These are phyloP conservation scores for Penicillium flavigenum DNA, from an alignment of 495 filamentous ascomycete species.

Conservation along the genomic window DNA sequence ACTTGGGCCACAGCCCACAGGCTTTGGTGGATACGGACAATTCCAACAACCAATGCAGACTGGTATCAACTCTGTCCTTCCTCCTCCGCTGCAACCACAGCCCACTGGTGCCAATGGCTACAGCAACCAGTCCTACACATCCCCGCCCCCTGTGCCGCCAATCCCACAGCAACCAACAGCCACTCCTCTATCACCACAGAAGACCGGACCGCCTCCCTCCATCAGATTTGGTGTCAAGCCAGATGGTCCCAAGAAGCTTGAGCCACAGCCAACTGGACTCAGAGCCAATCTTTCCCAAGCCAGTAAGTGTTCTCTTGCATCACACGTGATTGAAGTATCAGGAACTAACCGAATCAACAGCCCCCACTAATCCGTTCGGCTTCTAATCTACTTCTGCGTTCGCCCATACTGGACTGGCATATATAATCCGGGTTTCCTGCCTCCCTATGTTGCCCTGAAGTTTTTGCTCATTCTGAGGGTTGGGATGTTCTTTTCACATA, in stretches of 20 bases:
- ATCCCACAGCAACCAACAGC: conserved; percentile 53
- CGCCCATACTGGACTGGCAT: conserved; percentile 18
- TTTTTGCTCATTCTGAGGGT: conserved; percentile 7
- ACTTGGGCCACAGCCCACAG: conserved; percentile 63
- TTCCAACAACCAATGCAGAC: conserved; percentile 52
- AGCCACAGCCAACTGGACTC: conserved; percentile 84
- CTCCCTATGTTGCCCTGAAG: conserved; percentile 14
- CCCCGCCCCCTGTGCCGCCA: conserved; percentile 42
- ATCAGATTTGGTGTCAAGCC: conserved; percentile 80
- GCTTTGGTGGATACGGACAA: conserved; percentile 53
- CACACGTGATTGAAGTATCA: not conserved
- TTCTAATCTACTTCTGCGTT: conserved; percentile 54
- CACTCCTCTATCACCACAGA: conserved; percentile 72
- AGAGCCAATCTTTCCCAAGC: conserved; percentile 89
- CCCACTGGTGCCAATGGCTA: conserved; percentile 61
- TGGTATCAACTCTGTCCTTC: conserved; percentile 47
- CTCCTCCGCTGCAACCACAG: conserved; percentile 48
- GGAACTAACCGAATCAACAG: conserved; percentile 47
- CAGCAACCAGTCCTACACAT: conserved; percentile 42
- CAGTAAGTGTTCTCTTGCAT: conserved; percentile 68
- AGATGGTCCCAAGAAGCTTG: conserved; percentile 68
- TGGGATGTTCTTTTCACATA: conserved; percentile 9
- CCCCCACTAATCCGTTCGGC: conserved; percentile 89
- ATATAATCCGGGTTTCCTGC: conserved; percentile 24
- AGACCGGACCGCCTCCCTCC: conserved; percentile 90